Conservation (phyloP, 2,329 filamentous ascomycete species). For the Calonectria pseudoreteaudii region DNA sequence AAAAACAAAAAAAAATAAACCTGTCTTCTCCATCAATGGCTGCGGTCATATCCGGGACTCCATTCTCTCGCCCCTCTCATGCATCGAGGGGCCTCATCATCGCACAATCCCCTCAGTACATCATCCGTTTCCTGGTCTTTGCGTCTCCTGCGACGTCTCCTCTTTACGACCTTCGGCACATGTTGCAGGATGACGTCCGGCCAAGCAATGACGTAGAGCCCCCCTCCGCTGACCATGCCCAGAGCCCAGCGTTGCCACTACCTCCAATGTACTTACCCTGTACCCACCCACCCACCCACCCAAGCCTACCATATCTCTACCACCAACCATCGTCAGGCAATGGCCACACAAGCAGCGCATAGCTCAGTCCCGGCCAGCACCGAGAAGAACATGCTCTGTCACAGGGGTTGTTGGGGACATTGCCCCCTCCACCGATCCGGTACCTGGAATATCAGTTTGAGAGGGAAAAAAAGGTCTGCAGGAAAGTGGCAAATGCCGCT, state of each 20-base stretch:
- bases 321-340: conserved; percentile 34
- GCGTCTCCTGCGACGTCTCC: conserved; percentile 15
- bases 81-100: background rate
- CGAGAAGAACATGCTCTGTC: background rate
- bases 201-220: conserved; percentile 37
- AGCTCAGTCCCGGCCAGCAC: conserved; percentile 5
- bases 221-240: conserved; percentile 32
- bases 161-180: conserved; percentile 19
- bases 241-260: conserved; percentile 38
- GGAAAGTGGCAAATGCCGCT: background rate
- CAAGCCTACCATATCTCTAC: conserved; percentile 32
- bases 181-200: conserved; percentile 38
- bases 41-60: conserved; percentile 4
- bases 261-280: conserved; percentile 29
- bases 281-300: conserved; percentile 33
- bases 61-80: background rate
- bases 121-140: conserved; percentile 22
- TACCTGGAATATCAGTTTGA: background rate
- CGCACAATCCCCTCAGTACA: conserved; percentile 17
- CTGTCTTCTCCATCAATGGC: background rate
- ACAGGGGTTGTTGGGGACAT: background rate
- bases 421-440: background rate
- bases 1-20: background rate
- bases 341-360: conserved; percentile 15
- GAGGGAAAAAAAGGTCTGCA: background rate